Evolutionary conservation across 441 rosid genomes (phyloP), one percentile per base, ranked within the genome.

Genomic region (Bruguiera hainesii): DNA sequence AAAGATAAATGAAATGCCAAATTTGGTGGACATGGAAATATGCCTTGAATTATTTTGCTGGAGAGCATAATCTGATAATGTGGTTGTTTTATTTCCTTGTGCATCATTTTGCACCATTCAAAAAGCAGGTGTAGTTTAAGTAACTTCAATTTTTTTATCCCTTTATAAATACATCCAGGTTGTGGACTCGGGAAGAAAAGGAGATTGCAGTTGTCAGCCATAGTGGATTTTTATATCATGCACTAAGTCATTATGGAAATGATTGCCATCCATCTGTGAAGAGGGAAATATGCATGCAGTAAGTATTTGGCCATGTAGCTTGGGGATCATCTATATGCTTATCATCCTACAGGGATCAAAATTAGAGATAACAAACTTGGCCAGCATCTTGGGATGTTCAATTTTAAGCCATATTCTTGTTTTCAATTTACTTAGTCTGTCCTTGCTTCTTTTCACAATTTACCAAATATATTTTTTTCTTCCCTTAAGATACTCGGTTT

Each of bases 141-240:
- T 58, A 56, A 39, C 28, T 39, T 39, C 28, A 63, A 48, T 15
- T 67, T 60, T 28, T 51, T 23, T 18, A 49, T 23, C 51, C 20
- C 28, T 73, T 61, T 37, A 20, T 61, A 11, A 60, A 50, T 65
- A 67, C 67, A 29, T 70, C 60, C 85, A 88, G 97, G 98, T 71
- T 90, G 82, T 89, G 86, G 97, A 90, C 91, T 1, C 79, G 91
- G 56, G 76, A 89, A 76, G 98, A 91, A 80, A 89, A 78, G 66
- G 93, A 91, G 89, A 93, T 93, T 30, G 96, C 91, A 15, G 70
- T 91, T 73, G 95, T 91, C 73, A 80, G 83, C 66, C 98, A 93
- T 73, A 83, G 97, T 59, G 96, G 92, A 52, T 89, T 89, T 88
- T 81, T 91, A 69, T 85, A 62, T 26, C 87, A 89, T 23, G 66